These are phyloP conservation scores for Urostyla sp. DNA, from an alignment of 73 alveolate genomes.

Conservation along the genomic window DNA sequence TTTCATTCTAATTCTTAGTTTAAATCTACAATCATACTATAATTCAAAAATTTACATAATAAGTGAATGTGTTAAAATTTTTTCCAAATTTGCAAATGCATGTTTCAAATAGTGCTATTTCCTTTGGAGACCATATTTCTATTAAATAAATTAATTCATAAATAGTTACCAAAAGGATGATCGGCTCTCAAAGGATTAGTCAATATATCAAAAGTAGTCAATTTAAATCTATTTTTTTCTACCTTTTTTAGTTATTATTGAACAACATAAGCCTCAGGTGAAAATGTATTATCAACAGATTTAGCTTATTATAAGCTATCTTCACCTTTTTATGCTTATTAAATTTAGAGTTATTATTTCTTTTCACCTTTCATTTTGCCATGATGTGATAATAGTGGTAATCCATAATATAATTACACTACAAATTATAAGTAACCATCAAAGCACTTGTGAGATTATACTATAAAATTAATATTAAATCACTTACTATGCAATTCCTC, in stretches of 20 bases:
- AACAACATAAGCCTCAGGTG: neutral
- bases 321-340: neutral
- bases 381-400: neutral
- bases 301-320: neutral
- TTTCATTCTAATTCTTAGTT: conserved; percentile 43
- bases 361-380: conserved; percentile 17
- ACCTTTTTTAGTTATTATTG: too few relatives aligned
- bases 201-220: conserved; percentile 58
- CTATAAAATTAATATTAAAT: neutral
- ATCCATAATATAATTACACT: conserved; percentile 28
- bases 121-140: conserved; percentile 68
- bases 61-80: neutral
- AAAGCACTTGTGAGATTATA: conserved; percentile 35
- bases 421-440: conserved; percentile 40
- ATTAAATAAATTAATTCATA: neutral
- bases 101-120: conserved; percentile 69
- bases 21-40: conserved; percentile 1
- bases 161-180: conserved; percentile 61
- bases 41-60: conserved; percentile 17
- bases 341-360: neutral
- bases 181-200: conserved; percentile 53
- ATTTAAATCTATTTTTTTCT: conserved; percentile 37
- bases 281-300: neutral
- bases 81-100: conserved; percentile 63
- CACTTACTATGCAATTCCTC: conserved; percentile 44